Evolutionary conservation across 148 eudicot species (phyloP).

Genomic region (Rhododendron simsii): DNA sequence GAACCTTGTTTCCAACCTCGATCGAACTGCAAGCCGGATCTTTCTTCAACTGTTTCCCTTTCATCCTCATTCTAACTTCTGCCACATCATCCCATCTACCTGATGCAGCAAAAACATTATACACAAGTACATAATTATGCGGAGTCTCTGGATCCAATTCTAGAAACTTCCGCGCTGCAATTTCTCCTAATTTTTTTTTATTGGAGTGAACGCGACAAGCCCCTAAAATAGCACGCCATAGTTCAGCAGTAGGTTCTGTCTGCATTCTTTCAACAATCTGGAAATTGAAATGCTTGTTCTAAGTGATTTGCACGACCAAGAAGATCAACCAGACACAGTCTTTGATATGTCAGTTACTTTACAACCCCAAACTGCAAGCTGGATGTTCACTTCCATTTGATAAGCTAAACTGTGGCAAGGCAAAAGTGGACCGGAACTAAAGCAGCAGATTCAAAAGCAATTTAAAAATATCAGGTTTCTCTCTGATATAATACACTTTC

Average conservation of each 20-base stretch:
- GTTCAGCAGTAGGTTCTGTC: slow-evolving; percentile 47
- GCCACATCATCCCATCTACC: slow-evolving; percentile 73
- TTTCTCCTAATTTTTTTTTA: slow-evolving; percentile 43
- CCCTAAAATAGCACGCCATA: slow-evolving; percentile 80
- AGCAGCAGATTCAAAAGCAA: slow-evolving; percentile 76
- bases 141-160: slow-evolving; percentile 63
- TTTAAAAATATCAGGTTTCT: slow-evolving; percentile 77
- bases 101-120: slow-evolving; percentile 61
- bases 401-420: slow-evolving; percentile 94
- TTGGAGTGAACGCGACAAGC: slow-evolving; percentile 65
- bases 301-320: slow-evolving; percentile 73
- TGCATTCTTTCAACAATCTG: slow-evolving; percentile 58
- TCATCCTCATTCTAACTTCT: slow-evolving; percentile 60
- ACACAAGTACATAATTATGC: slow-evolving; percentile 64
- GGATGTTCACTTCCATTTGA: slow-evolving; percentile 57
- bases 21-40: slow-evolving; percentile 96
- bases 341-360: no score
- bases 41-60: slow-evolving; percentile 60
- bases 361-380: no score
- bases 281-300: slow-evolving; percentile 52
- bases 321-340: slow-evolving; percentile 69
- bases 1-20: slow-evolving; percentile 58
- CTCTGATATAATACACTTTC: neutral
- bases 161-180: slow-evolving; percentile 64
- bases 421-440: slow-evolving; percentile 78